These are phyloP conservation scores for Candida caryicola DNA, from an alignment of 805 yeast genomes.

Conservation along the genomic window DNA sequence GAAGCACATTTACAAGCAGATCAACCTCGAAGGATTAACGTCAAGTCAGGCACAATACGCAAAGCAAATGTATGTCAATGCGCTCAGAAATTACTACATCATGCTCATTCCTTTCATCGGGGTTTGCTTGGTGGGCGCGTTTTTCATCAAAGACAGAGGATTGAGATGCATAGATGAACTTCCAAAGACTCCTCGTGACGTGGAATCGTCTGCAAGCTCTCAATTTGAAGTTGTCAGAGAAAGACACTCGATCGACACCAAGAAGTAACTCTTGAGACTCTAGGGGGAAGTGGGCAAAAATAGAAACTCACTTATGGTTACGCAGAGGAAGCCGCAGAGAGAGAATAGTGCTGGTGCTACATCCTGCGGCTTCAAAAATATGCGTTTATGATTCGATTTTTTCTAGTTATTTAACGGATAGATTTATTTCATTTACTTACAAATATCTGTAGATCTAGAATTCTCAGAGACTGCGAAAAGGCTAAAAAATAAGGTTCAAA, in stretches of 20 bases:
- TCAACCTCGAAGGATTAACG: constrained; percentile 22
- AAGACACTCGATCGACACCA: background rate
- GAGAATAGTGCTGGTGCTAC: too few relatives aligned
- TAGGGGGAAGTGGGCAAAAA: too few relatives aligned
- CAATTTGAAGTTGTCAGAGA: background rate
- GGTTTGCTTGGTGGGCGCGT: constrained; percentile 18
- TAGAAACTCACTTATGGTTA: too few relatives aligned
- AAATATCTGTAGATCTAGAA: too few relatives aligned
- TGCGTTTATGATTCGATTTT: too few relatives aligned
- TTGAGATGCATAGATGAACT: constrained; percentile 33
- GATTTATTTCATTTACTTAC: too few relatives aligned
- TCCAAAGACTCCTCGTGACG: constrained; percentile 8
- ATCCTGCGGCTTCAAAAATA: too few relatives aligned
- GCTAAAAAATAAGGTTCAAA: too few relatives aligned
- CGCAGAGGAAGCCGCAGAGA: too few relatives aligned
- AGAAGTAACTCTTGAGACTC: too few relatives aligned
- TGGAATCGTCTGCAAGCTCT: constrained; percentile 10
- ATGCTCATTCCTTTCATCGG: constrained; percentile 23
- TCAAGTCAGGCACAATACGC: constrained; percentile 15
- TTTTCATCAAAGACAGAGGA: constrained; percentile 40
- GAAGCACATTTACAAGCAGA: constrained; percentile 24
- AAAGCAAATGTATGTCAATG: constrained; percentile 18
- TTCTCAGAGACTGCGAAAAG: too few relatives aligned
- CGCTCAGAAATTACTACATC: constrained; percentile 19
- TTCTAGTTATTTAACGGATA: too few relatives aligned